Conservation (phyloP, 23 red algal species). For the Chondrus crispus region DNA sequence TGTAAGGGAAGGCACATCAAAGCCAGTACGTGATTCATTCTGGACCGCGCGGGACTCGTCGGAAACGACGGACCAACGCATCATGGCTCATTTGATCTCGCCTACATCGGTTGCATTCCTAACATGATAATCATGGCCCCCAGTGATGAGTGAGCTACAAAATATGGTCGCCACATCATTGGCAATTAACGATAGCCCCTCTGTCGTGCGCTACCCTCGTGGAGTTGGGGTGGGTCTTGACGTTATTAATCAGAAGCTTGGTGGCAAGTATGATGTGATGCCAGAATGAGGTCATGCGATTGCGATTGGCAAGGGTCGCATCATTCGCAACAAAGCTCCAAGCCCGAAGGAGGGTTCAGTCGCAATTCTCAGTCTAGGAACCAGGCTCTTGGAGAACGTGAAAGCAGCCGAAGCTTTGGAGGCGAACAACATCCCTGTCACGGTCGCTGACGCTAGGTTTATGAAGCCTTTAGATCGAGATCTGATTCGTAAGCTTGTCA, state of each 20-base stretch:
- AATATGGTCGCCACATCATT: slow-evolving; percentile 95
- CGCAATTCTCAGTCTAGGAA: slow-evolving; percentile 87
- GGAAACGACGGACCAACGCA: slow-evolving; percentile 97
- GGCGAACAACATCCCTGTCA: slow-evolving; percentile 52
- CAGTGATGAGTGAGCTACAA: slow-evolving; percentile 92
- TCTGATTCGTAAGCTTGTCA: slow-evolving; percentile 66
- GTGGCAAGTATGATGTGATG: slow-evolving; percentile 59
- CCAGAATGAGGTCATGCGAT: slow-evolving; percentile 56
- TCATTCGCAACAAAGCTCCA: slow-evolving; percentile 50
- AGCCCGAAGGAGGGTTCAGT: slow-evolving; percentile 37
- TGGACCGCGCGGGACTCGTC: slow-evolving; percentile 96
- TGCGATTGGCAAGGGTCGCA: slow-evolving; percentile 84
- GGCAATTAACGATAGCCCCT: slow-evolving; percentile 74
- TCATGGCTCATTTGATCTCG: slow-evolving; percentile 89
- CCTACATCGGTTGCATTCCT: slow-evolving; percentile 96
- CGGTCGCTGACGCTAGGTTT: slow-evolving; percentile 92
- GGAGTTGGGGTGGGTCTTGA: slow-evolving; percentile 90
- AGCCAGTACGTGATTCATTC: slow-evolving; percentile 93
- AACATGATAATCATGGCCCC: slow-evolving; percentile 99
- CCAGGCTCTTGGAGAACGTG: slow-evolving; percentile 84
- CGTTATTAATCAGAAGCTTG: slow-evolving; percentile 69
- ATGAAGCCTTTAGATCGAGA: slow-evolving; percentile 98
- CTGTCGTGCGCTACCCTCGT: slow-evolving; percentile 89
- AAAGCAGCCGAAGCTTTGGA: slow-evolving; percentile 72
- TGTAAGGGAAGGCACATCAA: too few relatives aligned